Evolutionary conservation across 2,329 filamentous ascomycete genomes (phyloP).

Genomic region (Paecilomyces sp.): DNA sequence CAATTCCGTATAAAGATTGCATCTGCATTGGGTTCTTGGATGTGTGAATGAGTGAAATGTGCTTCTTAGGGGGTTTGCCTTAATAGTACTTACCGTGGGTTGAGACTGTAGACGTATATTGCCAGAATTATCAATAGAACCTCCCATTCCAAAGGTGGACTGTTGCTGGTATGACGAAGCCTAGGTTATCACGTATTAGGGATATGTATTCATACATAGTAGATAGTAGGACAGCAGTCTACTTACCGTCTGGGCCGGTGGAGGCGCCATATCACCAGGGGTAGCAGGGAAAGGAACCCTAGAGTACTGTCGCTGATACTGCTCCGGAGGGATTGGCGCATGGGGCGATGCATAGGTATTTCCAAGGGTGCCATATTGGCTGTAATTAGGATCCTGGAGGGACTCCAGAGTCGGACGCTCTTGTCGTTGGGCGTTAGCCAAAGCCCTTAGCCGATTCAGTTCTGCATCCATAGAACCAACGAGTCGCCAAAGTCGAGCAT

Average conservation of each 20-base stretch:
- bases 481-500: constrained; percentile 2
- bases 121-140: background rate
- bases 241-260: background rate
- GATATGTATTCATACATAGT: background rate
- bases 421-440: background rate
- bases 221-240: background rate
- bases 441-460: background rate
- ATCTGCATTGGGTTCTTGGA: background rate
- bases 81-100: background rate
- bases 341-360: background rate
- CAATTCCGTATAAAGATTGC: background rate
- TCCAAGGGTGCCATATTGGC: background rate
- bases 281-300: background rate
- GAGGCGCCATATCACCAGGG: background rate
- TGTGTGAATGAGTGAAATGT: background rate
- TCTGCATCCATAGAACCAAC: constrained; percentile 9
- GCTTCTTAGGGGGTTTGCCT: background rate
- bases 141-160: background rate
- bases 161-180: background rate
- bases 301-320: background rate
- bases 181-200: background rate
- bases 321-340: background rate
- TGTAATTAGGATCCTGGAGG: background rate
- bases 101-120: background rate
- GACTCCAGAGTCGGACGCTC: background rate